Base-by-base conservation (phyloP, 257 asterid species). In the Nyctanthes arbortristis region DNA sequence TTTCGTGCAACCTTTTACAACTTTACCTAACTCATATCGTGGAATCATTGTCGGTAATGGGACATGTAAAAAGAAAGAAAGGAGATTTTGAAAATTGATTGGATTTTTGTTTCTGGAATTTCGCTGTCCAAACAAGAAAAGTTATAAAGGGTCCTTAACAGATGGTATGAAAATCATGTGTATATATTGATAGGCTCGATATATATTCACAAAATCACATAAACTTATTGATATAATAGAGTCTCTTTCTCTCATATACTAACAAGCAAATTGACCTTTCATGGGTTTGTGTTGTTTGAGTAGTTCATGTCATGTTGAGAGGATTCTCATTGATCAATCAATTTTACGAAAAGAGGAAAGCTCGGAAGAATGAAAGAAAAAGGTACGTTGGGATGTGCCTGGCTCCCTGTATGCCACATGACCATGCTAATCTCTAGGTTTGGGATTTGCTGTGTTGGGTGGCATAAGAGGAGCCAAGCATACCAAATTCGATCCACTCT, bases 401-500 rank as follows among this genome's bases (percentile, higher is more conserved):
- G 64, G 35, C 64, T 59, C 64, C 64, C 39, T 59, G 35, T 28
- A 59, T 59, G 64, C 64, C 64, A 59, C 64, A 6, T n/a, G 64
- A 28, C 27, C 12, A 14, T 20, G 14, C 64, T 18, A 30, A 16
- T 59, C 35, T 59, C 35, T 5, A 59, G 4, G 13, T 2, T 11
- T 22, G 39, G 11, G 64, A 59, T 30, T 59, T 4, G 27, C 2
- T 5, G 13, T 14, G 16, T 6, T 25, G 36, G 3, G 25, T 59
- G 64, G 64, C 64, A 14, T 59, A 59, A 22, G 5, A 32, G 64
- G 64, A 59, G 64, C 25, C 64, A 16, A 32, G 64, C 64, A 59
- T 16, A 49, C 20, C 58, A 20, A 49, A 22, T 1, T 20, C 28
- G 28, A n/a, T 20, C 29, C 29, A 6, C 58, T 49, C 28, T 49